Evolutionary conservation across 2,329 filamentous ascomycete genomes (phyloP).

Genomic region (Penicillium crustosum): DNA sequence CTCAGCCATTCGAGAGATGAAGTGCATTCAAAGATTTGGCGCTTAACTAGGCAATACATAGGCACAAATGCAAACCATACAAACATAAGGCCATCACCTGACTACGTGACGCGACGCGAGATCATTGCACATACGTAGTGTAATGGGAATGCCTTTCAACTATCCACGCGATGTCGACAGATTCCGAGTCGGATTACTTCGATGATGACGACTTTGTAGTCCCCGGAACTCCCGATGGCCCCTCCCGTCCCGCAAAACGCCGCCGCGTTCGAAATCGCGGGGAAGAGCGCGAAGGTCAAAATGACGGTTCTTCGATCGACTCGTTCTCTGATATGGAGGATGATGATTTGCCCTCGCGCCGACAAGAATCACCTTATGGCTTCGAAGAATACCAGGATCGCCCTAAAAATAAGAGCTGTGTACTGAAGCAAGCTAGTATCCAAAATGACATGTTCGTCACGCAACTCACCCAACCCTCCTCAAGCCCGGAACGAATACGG

Average conservation of each 20-base stretch:
- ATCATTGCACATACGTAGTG: neutral
- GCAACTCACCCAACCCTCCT: conserved; percentile 49
- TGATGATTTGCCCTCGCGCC: conserved; percentile 18
- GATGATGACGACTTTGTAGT: conserved; percentile 34
- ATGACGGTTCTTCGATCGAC: conserved; percentile 20
- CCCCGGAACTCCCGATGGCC: conserved; percentile 21
- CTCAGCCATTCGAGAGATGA: neutral
- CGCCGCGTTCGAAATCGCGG: conserved; percentile 31
- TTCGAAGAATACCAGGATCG: conserved; percentile 24
- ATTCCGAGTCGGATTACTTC: conserved; percentile 33
- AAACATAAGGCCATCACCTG: conserved; percentile 15
- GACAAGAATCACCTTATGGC: conserved; percentile 15
- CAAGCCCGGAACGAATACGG: conserved; percentile 53
- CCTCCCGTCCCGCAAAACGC: conserved; percentile 36
- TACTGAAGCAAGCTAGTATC: conserved; percentile 41
- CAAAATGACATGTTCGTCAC: conserved; percentile 50
- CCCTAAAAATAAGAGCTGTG: conserved; percentile 43
- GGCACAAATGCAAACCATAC: conserved; percentile 5
- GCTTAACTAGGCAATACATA: neutral
- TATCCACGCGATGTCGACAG: conserved; percentile 29
- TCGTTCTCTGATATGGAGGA: conserved; percentile 25
- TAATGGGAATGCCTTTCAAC: neutral
- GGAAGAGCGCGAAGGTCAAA: conserved; percentile 14
- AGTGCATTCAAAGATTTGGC: neutral
- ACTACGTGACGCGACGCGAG: conserved; percentile 14